phyloP scores from a whole-genome alignment of 805 yeast genomes.

The Jamesozyma spencerorum region DNA sequence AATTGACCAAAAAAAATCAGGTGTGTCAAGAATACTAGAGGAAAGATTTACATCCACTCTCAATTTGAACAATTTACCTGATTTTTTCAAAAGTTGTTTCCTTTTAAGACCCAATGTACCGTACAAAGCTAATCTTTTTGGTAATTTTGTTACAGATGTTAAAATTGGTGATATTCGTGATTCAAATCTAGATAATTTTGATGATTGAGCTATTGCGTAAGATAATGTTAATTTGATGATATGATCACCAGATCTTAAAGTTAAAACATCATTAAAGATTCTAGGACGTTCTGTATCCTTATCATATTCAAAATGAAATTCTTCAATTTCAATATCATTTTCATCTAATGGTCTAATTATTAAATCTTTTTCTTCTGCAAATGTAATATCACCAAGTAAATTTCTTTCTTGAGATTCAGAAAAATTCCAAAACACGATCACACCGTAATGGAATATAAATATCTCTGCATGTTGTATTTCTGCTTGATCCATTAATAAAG shows the following conservation, averaged over 20 bases:
- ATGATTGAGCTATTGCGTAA: conserved; percentile 94
- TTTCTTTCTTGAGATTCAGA: conserved; percentile 88
- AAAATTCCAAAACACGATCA: conserved; percentile 97
- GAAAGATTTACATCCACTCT: conserved; percentile 90
- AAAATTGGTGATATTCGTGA: conserved; percentile 79
- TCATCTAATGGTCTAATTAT: conserved; percentile 71
- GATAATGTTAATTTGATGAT: conserved; percentile 86
- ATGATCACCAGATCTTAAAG: conserved; percentile 84
- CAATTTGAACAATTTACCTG: conserved; percentile 82
- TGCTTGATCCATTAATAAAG: conserved; percentile 1
- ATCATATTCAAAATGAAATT: conserved; percentile 42
- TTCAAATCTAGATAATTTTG: conserved; percentile 84
- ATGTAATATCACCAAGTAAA: conserved; percentile 77
- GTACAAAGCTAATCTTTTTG: conserved; percentile 80
- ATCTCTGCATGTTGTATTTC: conserved; percentile 60
- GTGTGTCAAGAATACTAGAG: conserved; percentile 86
- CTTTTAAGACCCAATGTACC: conserved; percentile 81
- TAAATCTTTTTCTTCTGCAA: conserved; percentile 42
- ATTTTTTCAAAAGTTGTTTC: conserved; percentile 74
- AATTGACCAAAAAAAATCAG: conserved; percentile 90
- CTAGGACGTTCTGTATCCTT: conserved; percentile 53
- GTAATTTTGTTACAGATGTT: conserved; percentile 78
- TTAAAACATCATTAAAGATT: conserved; percentile 89
- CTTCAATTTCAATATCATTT: conserved; percentile 89
- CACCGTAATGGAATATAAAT: conserved; percentile 85